phyloP scores from a whole-genome alignment of 1,139 yeast genomes.

The Candida albicans region DNA sequence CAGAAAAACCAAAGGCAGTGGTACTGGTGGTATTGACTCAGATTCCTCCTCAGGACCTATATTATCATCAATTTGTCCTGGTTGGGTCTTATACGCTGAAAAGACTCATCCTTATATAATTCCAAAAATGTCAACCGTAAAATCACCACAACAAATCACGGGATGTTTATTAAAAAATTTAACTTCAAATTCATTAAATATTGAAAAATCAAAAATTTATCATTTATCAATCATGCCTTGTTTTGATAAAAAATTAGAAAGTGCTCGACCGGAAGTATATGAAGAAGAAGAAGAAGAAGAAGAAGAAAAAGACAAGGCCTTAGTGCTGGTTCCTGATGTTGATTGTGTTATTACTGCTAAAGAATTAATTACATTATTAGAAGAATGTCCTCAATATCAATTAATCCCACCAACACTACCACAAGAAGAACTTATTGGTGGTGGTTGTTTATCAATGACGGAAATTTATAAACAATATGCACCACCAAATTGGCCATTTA shows the following conservation, averaged over 20 bases:
- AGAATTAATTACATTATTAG: slow-evolving; percentile 73
- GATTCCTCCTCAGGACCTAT: too few species aligned
- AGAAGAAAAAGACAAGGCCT: too few species aligned
- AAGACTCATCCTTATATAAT: slow-evolving; percentile 88
- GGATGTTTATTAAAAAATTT: slow-evolving; percentile 72
- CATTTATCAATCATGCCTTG: slow-evolving; percentile 95
- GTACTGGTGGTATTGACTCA: too few species aligned
- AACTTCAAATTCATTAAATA: slow-evolving; percentile 40
- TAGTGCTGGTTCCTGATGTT: slow-evolving; percentile 49
- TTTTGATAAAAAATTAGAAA: slow-evolving; percentile 93
- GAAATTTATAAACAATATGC: slow-evolving; percentile 39
- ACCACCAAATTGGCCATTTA: slow-evolving; percentile 60
- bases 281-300: slow-evolving; percentile 4
- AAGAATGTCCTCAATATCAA: slow-evolving; percentile 38
- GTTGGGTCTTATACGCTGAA: slow-evolving; percentile 95
- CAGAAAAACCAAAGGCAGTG: slow-evolving; percentile 19
- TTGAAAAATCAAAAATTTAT: slow-evolving; percentile 49
- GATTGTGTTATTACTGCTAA: slow-evolving; percentile 94
- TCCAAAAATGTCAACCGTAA: slow-evolving; percentile 60
- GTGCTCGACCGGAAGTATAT: slow-evolving; percentile 74
- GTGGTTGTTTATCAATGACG: slow-evolving; percentile 10
- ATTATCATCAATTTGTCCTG: slow-evolving; percentile 81
- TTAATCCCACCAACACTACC: slow-evolving; percentile 17
- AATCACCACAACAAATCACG: slow-evolving; percentile 92
- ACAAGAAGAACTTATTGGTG: neutral